These are phyloP conservation scores for Fusarium foetens DNA, from an alignment of 2,329 filamentous ascomycete genomes.

Conservation along the genomic window DNA sequence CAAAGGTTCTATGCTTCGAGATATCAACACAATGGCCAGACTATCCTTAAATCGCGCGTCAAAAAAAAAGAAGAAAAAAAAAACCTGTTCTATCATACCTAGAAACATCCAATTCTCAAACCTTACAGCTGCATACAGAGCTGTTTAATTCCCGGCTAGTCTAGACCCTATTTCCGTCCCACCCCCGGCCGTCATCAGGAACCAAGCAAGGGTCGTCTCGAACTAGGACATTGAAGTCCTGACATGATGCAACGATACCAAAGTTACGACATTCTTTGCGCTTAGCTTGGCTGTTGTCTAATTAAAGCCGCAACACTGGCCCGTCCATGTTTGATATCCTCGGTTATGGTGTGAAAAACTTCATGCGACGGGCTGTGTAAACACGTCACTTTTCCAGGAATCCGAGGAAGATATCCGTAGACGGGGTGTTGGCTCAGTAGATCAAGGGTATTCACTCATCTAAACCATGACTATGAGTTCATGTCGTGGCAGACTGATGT, in stretches of 20 bases:
- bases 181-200: conserved; percentile 23
- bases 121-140: not conserved
- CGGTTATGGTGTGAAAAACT: conserved; percentile 30
- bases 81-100: not conserved
- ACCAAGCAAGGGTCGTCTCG: conserved; percentile 29
- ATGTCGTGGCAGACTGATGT: not conserved
- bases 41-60: not conserved
- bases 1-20: not conserved
- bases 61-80: not conserved
- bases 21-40: not conserved
- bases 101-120: not conserved
- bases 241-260: conserved; percentile 18
- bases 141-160: not conserved
- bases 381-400: conserved; percentile 33
- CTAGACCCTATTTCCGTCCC: conserved; percentile 1
- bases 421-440: conserved; percentile 1
- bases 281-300: conserved; percentile 2
- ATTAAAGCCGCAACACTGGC: conserved; percentile 28
- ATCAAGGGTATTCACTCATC: not conserved
- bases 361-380: conserved; percentile 10
- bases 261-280: conserved; percentile 12
- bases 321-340: conserved; percentile 27
- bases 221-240: conserved; percentile 40
- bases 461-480: not conserved
- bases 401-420: conserved; percentile 15